Evolutionary conservation across 768 basidiomycete species (phyloP).

Genomic region (Phanerochaete carnosa): DNA sequence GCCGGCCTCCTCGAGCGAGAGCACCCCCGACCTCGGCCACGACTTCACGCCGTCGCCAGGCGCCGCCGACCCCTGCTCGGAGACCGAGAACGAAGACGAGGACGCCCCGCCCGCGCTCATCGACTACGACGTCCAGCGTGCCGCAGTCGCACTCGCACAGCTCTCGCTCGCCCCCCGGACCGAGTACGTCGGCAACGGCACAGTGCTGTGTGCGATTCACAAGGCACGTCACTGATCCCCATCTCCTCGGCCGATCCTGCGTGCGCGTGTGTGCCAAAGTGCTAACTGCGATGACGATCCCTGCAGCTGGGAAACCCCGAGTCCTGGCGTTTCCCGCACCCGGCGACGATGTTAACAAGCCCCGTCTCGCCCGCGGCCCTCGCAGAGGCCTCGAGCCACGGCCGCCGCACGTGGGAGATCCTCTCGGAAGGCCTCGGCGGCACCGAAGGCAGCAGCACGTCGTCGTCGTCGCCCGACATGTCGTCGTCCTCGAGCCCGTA

Average conservation of each 20-base stretch:
- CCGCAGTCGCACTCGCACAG: constrained; percentile 39
- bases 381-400: constrained; percentile 5
- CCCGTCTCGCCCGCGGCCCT: neutral
- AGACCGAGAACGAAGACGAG: neutral
- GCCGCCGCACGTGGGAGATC: constrained; percentile 19
- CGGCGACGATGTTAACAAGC: constrained; percentile 30
- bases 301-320: constrained; percentile 33
- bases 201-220: constrained; percentile 43
- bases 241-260: too few relatives aligned
- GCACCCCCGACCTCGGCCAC: constrained; percentile 33
- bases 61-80: neutral
- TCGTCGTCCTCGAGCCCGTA: constrained; percentile 13
- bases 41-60: neutral
- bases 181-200: constrained; percentile 48
- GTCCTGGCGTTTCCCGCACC: constrained; percentile 35
- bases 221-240: constrained; percentile 31
- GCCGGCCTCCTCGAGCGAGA: neutral
- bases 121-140: constrained; percentile 35
- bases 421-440: constrained; percentile 15
- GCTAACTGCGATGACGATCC: constrained; percentile 12
- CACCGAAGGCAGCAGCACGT: too few relatives aligned
- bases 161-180: constrained; percentile 41
- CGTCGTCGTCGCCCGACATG: too few relatives aligned
- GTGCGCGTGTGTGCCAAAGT: constrained; percentile 3
- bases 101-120: constrained; percentile 17